phyloP scores from a whole-genome alignment of 2,329 filamentous ascomycete species.

The Aspergillus niger region DNA sequence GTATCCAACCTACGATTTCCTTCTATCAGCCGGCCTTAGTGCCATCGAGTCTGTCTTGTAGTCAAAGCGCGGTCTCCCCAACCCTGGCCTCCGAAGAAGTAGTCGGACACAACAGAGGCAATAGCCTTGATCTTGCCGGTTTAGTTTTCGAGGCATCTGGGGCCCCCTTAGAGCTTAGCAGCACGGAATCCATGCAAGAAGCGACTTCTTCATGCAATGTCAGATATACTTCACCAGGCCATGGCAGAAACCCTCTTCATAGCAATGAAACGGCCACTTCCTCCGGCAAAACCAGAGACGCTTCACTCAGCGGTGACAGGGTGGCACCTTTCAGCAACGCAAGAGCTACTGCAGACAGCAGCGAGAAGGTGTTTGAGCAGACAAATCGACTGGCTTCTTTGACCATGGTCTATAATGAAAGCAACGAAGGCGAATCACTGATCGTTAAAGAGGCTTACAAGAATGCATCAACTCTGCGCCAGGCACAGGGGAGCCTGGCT shows the following conservation, averaged over 20 bases:
- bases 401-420: neutral
- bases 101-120: neutral
- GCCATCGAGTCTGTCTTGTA: conserved; percentile 10
- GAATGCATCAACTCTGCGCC: neutral
- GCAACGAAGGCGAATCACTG: neutral
- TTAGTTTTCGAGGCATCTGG: conserved; percentile 3
- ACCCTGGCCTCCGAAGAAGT: neutral
- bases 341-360: neutral
- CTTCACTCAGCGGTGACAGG: neutral
- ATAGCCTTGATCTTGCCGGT: conserved; percentile 11
- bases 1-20: conserved; percentile 8
- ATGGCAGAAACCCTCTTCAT: neutral
- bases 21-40: conserved; percentile 25
- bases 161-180: neutral
- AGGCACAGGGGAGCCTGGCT: conserved; percentile 4
- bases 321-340: neutral
- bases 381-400: conserved; percentile 8
- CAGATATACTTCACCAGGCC: neutral
- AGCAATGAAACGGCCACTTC: neutral
- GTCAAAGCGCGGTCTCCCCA: neutral
- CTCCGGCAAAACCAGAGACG: neutral
- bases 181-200: neutral
- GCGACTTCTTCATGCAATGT: neutral
- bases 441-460: neutral
- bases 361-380: neutral